Conservation (phyloP, 208 protist species). For the Angomonas deanei region DNA sequence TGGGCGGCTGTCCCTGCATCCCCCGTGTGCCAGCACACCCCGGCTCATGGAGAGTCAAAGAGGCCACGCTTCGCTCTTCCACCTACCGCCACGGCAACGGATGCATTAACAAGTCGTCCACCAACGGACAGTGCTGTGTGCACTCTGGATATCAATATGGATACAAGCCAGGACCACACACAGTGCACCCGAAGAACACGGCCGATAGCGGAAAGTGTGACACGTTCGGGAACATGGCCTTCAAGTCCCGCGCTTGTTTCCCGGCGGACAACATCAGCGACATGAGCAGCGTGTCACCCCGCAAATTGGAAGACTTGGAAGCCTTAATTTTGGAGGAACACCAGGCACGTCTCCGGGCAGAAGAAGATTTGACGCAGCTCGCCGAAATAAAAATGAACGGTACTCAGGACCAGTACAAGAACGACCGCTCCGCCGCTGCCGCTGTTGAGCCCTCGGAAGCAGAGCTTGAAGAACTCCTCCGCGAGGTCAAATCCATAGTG, state of each 20-base stretch:
- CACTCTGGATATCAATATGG: constrained; percentile 60
- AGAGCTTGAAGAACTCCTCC: constrained; percentile 58
- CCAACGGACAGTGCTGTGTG: constrained; percentile 33
- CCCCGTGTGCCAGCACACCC: constrained; percentile 57
- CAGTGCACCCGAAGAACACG: constrained; percentile 49
- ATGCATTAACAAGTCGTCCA: constrained; percentile 19
- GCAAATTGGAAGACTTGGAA: constrained; percentile 72
- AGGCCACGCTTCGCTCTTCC: constrained; percentile 46
- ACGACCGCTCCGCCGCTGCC: constrained; percentile 21
- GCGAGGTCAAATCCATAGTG: constrained; percentile 49
- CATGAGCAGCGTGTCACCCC: constrained; percentile 47
- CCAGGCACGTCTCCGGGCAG: constrained; percentile 41
- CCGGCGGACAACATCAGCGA: constrained; percentile 37
- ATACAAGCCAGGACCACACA: constrained; percentile 59
- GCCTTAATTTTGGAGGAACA: constrained; percentile 69
- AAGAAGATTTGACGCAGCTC: constrained; percentile 59
- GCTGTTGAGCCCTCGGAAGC: constrained; percentile 28
- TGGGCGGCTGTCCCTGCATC: constrained; percentile 69
- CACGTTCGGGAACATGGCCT: constrained; percentile 75
- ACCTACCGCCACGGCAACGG: constrained; percentile 31
- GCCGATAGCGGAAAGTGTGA: constrained; percentile 67
- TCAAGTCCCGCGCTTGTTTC: constrained; percentile 32
- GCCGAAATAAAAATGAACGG: constrained; percentile 30
- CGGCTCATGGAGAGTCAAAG: constrained; percentile 60
- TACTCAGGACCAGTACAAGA: constrained; percentile 48